Evolutionary conservation across 257 asterid genomes (phyloP).

Genomic region (Fraxinus cuspidata): DNA sequence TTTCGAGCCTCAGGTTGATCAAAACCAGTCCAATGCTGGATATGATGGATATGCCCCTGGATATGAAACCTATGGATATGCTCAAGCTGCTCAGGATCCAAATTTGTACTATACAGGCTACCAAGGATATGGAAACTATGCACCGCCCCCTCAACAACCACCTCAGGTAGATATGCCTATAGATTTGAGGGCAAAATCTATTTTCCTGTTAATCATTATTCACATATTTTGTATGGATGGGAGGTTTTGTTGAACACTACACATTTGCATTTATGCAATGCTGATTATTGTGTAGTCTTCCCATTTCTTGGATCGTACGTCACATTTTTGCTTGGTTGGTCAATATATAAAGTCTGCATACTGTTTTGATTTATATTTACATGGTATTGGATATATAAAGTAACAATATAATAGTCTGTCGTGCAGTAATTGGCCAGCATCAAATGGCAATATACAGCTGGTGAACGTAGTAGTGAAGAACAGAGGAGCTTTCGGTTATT

Average conservation of each 20-base stretch:
- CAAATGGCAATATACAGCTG: slow-evolving; percentile 14
- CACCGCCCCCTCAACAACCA: slow-evolving; percentile 44
- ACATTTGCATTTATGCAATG: background rate
- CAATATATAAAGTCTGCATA: background rate
- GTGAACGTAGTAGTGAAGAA: slow-evolving; percentile 1
- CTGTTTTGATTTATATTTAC: background rate
- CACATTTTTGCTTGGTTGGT: background rate
- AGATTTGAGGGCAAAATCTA: background rate
- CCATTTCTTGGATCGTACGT: background rate
- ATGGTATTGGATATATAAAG: background rate
- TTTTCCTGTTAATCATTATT: background rate
- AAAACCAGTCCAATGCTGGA: slow-evolving; percentile 43
- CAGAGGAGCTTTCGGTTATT: slow-evolving; percentile 23
- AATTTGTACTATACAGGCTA: slow-evolving; percentile 47
- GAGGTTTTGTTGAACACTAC: background rate
- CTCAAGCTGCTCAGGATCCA: slow-evolving; percentile 49
- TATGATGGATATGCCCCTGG: slow-evolving; percentile 51
- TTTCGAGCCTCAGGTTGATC: slow-evolving; percentile 42
- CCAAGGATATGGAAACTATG: slow-evolving; percentile 47
- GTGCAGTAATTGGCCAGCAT: slow-evolving; percentile 32
- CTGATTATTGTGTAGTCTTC: background rate
- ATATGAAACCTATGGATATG: slow-evolving; percentile 52
- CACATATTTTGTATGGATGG: background rate
- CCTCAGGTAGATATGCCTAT: slow-evolving; percentile 49
- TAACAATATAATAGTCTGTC: background rate